Percentiles rank a stretch among this genome's conserved stretches.
phyloP scores from a whole-genome alignment of 495 filamentous ascomycete genomes.

The Clohesyomyces aquaticus region DNA sequence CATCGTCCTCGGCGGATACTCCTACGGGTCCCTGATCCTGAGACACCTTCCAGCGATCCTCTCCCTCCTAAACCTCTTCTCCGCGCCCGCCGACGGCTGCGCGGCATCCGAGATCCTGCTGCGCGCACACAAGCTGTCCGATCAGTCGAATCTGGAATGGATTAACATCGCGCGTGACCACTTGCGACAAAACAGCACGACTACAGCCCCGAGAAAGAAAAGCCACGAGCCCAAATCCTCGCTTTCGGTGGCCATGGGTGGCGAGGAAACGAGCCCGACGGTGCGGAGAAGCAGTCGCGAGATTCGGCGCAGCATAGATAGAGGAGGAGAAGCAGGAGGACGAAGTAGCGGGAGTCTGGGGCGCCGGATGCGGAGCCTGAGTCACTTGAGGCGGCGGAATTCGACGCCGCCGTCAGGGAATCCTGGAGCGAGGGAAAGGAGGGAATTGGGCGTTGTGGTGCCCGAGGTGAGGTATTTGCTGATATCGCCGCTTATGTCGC shows the following conservation, averaged over 20 bases:
- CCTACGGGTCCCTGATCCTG: conserved; percentile 84
- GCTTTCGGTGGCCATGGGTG: conserved; percentile 42
- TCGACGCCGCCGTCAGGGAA: background rate
- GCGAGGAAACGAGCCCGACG: conserved; percentile 44
- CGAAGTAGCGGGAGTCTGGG: conserved; percentile 42
- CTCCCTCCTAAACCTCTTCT: conserved; percentile 63
- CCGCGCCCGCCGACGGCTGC: conserved; percentile 53
- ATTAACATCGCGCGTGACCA: conserved; percentile 37
- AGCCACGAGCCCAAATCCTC: conserved; percentile 9
- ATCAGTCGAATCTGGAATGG: conserved; percentile 53
- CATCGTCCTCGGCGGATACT: conserved; percentile 81
- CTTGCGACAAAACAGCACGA: conserved; percentile 24
- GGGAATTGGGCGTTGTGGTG: conserved; percentile 2
- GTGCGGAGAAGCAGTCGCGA: conserved; percentile 41
- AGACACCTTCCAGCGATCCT: conserved; percentile 67
- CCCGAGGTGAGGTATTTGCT: conserved; percentile 65
- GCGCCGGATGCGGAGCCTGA: conserved; percentile 30
- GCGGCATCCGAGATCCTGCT: conserved; percentile 66
- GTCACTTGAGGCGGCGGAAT: conserved; percentile 9
- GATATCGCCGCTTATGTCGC: conserved; percentile 75
- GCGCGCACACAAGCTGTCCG: conserved; percentile 65
- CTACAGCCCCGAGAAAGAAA: conserved; percentile 17
- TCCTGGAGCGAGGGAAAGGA: background rate
- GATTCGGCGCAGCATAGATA: conserved; percentile 38
- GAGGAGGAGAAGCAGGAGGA: conserved; percentile 1